Base-by-base conservation (phyloP, 225 moss, liverwort and hornwort species). In the Neckera pumila region DNA sequence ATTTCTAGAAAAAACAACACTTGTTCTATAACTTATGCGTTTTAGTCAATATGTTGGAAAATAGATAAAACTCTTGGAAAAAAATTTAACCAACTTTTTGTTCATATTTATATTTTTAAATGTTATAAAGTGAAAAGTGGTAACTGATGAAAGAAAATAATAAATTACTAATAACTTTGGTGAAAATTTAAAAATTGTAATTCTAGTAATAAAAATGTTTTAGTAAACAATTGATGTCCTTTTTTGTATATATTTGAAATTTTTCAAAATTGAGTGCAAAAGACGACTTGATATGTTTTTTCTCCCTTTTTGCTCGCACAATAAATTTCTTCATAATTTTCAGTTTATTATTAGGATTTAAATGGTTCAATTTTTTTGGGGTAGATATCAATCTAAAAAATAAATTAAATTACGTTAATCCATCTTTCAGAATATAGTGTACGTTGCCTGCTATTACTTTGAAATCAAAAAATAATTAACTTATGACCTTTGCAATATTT, bases 301-400 rank as follows among this genome's bases (percentile, higher is more conserved):
- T 25, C 7, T 40, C 8, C 40, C 14, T 25, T 14, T 38, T 40
- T 70, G 7, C 2, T 25, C 0, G 0, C 25, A 40, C 14, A 40
- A 40, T 40, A 22, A 69, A 69, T 14, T 3, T 38, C 4, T 11
- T 31, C 7, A 17, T 17, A 64, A 33, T 5, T 62, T 64, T 17
- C 17, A 63, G 2, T 2, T 66, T 22, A 21, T 38, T 22, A n/a
- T 38, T 67, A 7, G 0, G 0, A 70, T 40, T 70, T 70, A 0
- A 71, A 15, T 26, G 26, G 14, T 71, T 26, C 15, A 40, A 69
- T 3, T 4, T 23, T 6, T 38, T 14, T 27, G 26, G 0, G 14
- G 8, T 42, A 70, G 28, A 17, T 45, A 43, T 27, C 17, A 43
- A 28, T 71, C 27, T 15, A 42, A 42, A 42, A 3, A 40, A 5